Evolutionary conservation across 352 stramenopile species (phyloP), one percentile per base, ranked within the genome.

Genomic region (Pythium monospermum): DNA sequence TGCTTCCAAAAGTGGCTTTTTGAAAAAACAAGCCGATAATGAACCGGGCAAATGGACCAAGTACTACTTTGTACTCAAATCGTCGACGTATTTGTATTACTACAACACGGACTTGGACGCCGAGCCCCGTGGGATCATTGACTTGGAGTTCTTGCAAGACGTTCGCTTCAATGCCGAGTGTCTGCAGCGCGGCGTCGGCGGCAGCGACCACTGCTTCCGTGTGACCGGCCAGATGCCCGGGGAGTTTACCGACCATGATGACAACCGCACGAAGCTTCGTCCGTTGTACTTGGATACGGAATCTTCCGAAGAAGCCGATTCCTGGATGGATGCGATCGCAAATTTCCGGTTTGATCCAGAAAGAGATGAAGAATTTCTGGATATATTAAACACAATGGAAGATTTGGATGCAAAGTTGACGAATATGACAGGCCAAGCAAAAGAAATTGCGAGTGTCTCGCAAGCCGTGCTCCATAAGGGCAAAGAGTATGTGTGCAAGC

Each of bases 61-160:
- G 45, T 91, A 91, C 64, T 94, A 73, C 53, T 91, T 94, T 57
- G 76, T 81, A 41, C 58, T 94, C 47, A 78, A 82, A 37, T 75
- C 80, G 3, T 57, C 77, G 12, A 89, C 83, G 19, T 84, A 84
- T 53, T 63, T 94, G n/a, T 87, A 91, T 49, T 94, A 91, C 63
- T 94, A 89, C 65, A 87, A 87, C 46, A 64, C 68, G 13, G 57
- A 66, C 16, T 67, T 71, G 1, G 80, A 91, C 56, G 68, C 79
- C 32, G 69, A 69, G 21, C 83, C 83, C 39, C 68, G 81, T 32
- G 83, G 80, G 1, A 72, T 91, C 18, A 82, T 94, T 40, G 83
- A 94, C 50, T 53, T 91, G 28, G 78, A 90, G 67, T 94, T 86
- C 47, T 54, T 91, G 22, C 69, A 65, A 27, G 77, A 93, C 55